Base-by-base conservation (phyloP, 83 land plant species). In the Diphasiastrum complanatum region DNA sequence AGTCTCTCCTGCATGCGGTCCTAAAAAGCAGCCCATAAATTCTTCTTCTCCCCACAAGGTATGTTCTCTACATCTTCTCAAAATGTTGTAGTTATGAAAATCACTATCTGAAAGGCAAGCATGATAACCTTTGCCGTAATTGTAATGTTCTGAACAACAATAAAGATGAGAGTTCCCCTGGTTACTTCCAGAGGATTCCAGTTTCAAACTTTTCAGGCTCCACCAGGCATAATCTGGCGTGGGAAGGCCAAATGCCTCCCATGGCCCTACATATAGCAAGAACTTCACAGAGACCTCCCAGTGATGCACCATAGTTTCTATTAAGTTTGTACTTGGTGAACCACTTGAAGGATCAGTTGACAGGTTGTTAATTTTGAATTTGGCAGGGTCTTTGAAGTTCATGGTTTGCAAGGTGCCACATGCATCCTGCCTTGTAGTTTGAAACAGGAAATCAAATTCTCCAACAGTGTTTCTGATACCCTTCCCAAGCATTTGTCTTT, bases 241-340 rank as follows among this genome's bases (percentile, higher is more conserved):
- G 48, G 45, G 34, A 6, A 64, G 14, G n/a, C 74, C 78, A 58
- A 75, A 70, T 18, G 51, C 62, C 20, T 75, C 78, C 75, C 78
- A 75, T 3, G 78, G 78, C 25, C 78, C 78, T 45, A 63, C 69
- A 64, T 70, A 75, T 23, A 75, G 32, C 57, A 75, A 51, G 65
- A 46, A 75, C 53, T 75, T 75, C 36, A 75, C 78, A 10, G 78
- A 75, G 43, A 60, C 78, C 53, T 75, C 75, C 75, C 78, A 75
- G 41, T 75, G 78, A 10, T 75, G 58, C 12, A 75, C 51, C 45
- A 26, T 41, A 36, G 37, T 56, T 35, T 51, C 57, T 45, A 2
- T 28, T 3, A 18, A 14, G 28, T 14, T 11, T 27, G 61, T 19
- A 22, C 20, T 8, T 35, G 48, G 28, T 2, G 34, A 20, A 11